Evolutionary conservation across 306 rosid genomes (phyloP).

Genomic region (Betula pendula): DNA sequence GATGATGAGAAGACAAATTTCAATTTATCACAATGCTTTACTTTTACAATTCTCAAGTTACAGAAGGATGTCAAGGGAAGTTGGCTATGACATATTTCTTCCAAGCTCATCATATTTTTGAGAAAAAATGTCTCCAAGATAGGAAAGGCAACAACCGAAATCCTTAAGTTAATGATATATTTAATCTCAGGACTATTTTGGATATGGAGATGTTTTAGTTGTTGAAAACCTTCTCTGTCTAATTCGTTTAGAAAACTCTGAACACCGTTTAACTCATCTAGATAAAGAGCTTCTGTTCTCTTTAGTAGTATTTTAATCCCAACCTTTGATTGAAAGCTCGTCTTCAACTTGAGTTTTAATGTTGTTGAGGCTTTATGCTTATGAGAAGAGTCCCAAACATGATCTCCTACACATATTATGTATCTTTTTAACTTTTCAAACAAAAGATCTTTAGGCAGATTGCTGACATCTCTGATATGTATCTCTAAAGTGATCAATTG

Average conservation of each 20-base stretch:
- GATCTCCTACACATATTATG: not conserved
- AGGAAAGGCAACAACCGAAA: not conserved
- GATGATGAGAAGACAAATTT: conserved; percentile 4
- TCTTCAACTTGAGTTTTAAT: not conserved
- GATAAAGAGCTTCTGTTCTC: not conserved
- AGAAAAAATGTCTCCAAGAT: not conserved
- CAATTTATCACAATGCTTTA: not conserved
- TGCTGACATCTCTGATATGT: not conserved
- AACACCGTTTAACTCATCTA: not conserved
- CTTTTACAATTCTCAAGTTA: not conserved
- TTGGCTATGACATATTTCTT: not conserved
- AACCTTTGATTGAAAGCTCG: not conserved
- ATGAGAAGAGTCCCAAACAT: not conserved
- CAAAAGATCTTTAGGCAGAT: not conserved
- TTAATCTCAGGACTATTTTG: conserved; percentile 9
- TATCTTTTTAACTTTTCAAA: conserved; percentile 3
- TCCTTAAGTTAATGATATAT: not conserved
- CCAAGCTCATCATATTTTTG: not conserved
- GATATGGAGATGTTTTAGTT: not conserved
- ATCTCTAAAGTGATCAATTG: not conserved
- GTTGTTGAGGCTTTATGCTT: not conserved
- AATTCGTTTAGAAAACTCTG: not conserved
- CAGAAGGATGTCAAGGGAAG: not conserved
- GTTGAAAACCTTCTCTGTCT: not conserved
- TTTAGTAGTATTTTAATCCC: not conserved